Percentiles rank a stretch among this genome's conserved stretches.
Evolutionary conservation across 495 filamentous ascomycete species (phyloP).

Genomic region (Hypoxylon lienhwacheense): DNA sequence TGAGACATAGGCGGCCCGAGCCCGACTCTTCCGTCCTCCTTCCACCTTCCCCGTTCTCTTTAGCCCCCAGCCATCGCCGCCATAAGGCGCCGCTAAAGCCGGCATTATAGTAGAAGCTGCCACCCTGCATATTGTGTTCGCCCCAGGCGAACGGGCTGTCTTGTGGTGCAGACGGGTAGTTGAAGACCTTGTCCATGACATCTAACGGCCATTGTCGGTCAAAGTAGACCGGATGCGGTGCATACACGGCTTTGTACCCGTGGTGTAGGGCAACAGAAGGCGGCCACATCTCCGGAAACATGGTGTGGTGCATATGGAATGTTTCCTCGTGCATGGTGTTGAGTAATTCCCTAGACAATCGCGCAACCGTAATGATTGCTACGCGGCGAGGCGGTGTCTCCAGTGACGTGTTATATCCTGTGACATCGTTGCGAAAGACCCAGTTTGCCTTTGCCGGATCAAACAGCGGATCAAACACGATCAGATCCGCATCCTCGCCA

Average conservation of each 20-base stretch:
- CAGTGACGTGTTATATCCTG: constrained; percentile 69
- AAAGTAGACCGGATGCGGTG: constrained; percentile 79
- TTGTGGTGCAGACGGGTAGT: constrained; percentile 54
- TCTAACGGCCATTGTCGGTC: constrained; percentile 72
- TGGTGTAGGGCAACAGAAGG: constrained; percentile 75
- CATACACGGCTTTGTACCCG: constrained; percentile 84
- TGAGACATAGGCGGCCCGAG: constrained; percentile 80
- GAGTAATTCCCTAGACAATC: constrained; percentile 72
- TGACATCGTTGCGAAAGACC: constrained; percentile 64
- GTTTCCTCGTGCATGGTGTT: constrained; percentile 81
- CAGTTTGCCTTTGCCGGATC: constrained; percentile 57
- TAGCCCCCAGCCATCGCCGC: constrained; percentile 52
- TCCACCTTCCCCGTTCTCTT: constrained; percentile 50
- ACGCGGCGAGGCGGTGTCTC: constrained; percentile 69
- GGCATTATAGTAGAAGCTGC: constrained; percentile 53
- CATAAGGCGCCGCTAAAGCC: constrained; percentile 49
- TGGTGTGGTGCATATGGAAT: constrained; percentile 66
- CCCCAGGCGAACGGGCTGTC: constrained; percentile 56
- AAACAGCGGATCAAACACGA: constrained; percentile 55
- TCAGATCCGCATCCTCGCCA: constrained; percentile 61
- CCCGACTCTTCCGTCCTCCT: constrained; percentile 38
- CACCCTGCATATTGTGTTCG: constrained; percentile 53
- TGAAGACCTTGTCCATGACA: constrained; percentile 75
- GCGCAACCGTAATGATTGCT: constrained; percentile 73
- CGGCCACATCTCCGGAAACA: constrained; percentile 89